Evolutionary conservation across 2,329 filamentous ascomycete species (phyloP).

Genomic region (Sordariomycetes sp.): DNA sequence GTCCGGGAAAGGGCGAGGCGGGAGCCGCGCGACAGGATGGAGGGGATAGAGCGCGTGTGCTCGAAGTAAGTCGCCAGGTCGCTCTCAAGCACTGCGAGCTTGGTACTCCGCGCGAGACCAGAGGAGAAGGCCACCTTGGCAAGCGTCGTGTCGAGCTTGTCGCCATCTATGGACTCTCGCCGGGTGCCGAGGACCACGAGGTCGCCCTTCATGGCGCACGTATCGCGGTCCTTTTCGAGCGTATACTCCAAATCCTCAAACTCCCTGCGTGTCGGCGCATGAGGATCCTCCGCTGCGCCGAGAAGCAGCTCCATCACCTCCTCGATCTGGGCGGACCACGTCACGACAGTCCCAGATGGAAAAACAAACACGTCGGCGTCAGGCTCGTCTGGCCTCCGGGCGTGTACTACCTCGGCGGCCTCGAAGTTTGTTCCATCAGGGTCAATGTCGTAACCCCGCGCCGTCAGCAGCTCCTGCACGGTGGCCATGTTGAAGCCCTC

Average conservation of each 20-base stretch:
- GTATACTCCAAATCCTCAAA: constrained; percentile 83
- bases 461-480: constrained; percentile 42
- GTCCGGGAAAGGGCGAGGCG: constrained; percentile 36
- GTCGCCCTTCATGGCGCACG: constrained; percentile 71
- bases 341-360: constrained; percentile 83
- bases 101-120: constrained; percentile 81
- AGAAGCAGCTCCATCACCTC: constrained; percentile 63
- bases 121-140: constrained; percentile 96
- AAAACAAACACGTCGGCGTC: constrained; percentile 94
- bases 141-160: constrained; percentile 46
- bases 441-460: constrained; percentile 48
- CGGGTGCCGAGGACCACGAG: constrained; percentile 81
- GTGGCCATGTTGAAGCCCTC: constrained; percentile 50
- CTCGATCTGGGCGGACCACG: constrained; percentile 74
- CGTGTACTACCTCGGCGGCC: constrained; percentile 48
- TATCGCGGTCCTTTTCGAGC: constrained; percentile 59
- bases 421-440: constrained; percentile 49
- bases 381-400: constrained; percentile 37
- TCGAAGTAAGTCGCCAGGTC: constrained; percentile 75
- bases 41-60: constrained; percentile 71
- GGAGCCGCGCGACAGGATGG: constrained; percentile 54
- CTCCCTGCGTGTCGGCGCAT: constrained; percentile 57
- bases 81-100: constrained; percentile 82
- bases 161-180: constrained; percentile 13
- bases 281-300: constrained; percentile 62